These are phyloP conservation scores for Casuarina glauca DNA, from an alignment of 306 rosid genomes.

Conservation along the genomic window DNA sequence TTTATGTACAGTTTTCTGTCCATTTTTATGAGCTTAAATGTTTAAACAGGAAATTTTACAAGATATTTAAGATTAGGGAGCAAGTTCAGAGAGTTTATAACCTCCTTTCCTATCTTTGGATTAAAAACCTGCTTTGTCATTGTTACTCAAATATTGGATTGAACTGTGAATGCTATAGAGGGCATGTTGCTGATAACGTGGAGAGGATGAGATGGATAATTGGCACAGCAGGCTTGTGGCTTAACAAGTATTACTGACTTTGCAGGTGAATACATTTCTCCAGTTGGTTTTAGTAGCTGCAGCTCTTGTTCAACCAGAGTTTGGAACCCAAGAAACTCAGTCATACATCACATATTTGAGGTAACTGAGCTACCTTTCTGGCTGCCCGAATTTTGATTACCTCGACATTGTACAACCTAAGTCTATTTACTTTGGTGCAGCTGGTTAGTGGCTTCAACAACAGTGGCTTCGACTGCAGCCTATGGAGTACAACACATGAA, in stretches of 20 bases:
- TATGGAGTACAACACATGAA: conserved; percentile 57
- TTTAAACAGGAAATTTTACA: not conserved
- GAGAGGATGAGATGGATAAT: not conserved
- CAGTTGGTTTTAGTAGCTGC: conserved; percentile 79
- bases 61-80: not conserved
- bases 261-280: conserved; percentile 90
- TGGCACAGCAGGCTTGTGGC: not conserved
- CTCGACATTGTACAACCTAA: not conserved
- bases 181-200: not conserved
- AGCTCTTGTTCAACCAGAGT: conserved; percentile 88
- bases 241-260: conserved; percentile 21
- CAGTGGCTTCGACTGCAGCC: conserved; percentile 63
- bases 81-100: too few species aligned
- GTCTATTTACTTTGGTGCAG: conserved; percentile 44
- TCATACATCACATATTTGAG: conserved; percentile 63
- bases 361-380: conserved; percentile 31
- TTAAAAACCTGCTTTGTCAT: not conserved
- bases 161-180: not conserved
- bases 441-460: conserved; percentile 90
- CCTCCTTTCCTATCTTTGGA: not conserved
- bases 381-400: not conserved
- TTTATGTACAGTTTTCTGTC: too few species aligned
- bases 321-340: conserved; percentile 75
- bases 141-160: not conserved
- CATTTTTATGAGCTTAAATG: not conserved